Conservation (phyloP, 2,329 filamentous ascomycete genomes). For the Cadophora sp. region DNA sequence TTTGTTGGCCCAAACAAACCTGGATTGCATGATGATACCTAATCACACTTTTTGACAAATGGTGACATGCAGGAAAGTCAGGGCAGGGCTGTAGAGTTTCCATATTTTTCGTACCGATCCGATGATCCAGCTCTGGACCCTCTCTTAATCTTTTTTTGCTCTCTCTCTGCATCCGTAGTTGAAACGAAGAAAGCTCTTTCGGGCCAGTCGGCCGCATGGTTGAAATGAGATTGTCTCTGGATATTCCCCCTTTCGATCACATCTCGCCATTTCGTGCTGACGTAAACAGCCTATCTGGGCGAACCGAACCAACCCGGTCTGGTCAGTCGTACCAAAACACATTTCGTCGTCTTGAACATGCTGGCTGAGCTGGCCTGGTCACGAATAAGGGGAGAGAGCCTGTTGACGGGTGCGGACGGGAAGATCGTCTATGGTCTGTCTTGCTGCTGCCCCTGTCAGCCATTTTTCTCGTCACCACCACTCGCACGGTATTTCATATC, state of each 20-base stretch:
- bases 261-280: neutral
- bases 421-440: slow-evolving; percentile 14
- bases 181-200: slow-evolving; percentile 12
- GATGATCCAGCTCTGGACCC: slow-evolving; percentile 8
- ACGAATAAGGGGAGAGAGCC: slow-evolving; percentile 1
- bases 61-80: slow-evolving; percentile 12
- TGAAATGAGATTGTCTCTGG: slow-evolving; percentile 12
- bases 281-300: slow-evolving; percentile 5
- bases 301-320: too few species aligned
- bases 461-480: slow-evolving; percentile 2
- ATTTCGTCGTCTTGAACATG: neutral
- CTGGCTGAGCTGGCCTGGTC: neutral
- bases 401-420: neutral
- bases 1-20: slow-evolving; percentile 7
- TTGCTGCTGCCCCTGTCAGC: slow-evolving; percentile 2
- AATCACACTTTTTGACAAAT: slow-evolving; percentile 9
- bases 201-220: neutral
- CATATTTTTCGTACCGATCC: neutral
- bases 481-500: neutral
- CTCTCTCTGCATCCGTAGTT: neutral
- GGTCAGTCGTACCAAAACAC: too few species aligned
- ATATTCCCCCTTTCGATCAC: neutral
- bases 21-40: slow-evolving; percentile 6
- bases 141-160: neutral
- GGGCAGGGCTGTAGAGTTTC: neutral